Evolutionary conservation across 1,284 basidiomycete genomes (phyloP).

Genomic region (Cryptococcus hybrid): DNA sequence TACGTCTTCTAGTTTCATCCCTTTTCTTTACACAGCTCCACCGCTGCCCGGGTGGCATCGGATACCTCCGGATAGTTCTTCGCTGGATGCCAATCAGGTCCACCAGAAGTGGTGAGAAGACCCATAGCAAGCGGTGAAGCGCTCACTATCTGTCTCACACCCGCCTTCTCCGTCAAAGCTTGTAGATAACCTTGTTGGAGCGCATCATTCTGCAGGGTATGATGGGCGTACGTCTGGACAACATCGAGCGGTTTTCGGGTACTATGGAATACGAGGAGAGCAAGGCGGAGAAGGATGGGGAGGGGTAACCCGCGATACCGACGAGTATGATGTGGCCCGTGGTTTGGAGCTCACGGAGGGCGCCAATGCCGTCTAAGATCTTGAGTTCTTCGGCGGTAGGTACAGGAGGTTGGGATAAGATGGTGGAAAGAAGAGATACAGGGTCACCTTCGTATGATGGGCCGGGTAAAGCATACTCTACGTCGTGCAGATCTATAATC

Average conservation of each 20-base stretch:
- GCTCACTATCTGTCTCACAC: conserved; percentile 67
- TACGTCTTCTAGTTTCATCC: conserved; percentile 60
- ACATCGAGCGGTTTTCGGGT: conserved; percentile 65
- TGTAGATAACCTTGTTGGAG: conserved; percentile 61
- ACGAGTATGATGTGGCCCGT: conserved; percentile 75
- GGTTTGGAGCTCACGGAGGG: conserved; percentile 70
- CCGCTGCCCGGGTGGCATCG: conserved; percentile 25
- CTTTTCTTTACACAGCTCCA: conserved; percentile 24
- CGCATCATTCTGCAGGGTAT: conserved; percentile 74
- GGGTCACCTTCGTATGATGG: conserved; percentile 51
- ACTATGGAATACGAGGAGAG: conserved; percentile 66
- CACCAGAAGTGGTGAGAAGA: conserved; percentile 63
- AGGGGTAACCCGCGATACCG: conserved; percentile 88
- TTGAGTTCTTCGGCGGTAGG: conserved; percentile 73
- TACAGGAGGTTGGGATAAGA: conserved; percentile 12
- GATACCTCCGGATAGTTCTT: conserved; percentile 15
- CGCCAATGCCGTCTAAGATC: conserved; percentile 69
- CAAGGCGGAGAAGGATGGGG: conserved; percentile 80
- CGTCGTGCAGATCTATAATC: conserved; percentile 71
- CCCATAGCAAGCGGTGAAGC: conserved; percentile 95
- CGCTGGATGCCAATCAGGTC: conserved; percentile 86
- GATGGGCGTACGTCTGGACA: conserved; percentile 81
- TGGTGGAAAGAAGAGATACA: conserved; percentile 44
- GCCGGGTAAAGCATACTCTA: conserved; percentile 72
- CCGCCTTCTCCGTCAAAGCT: conserved; percentile 61